Percentiles rank a stretch among this genome's conserved stretches.
Evolutionary conservation across 176 grass and related monocot genomes (phyloP).

Genomic region (Hordeum vulgare): DNA sequence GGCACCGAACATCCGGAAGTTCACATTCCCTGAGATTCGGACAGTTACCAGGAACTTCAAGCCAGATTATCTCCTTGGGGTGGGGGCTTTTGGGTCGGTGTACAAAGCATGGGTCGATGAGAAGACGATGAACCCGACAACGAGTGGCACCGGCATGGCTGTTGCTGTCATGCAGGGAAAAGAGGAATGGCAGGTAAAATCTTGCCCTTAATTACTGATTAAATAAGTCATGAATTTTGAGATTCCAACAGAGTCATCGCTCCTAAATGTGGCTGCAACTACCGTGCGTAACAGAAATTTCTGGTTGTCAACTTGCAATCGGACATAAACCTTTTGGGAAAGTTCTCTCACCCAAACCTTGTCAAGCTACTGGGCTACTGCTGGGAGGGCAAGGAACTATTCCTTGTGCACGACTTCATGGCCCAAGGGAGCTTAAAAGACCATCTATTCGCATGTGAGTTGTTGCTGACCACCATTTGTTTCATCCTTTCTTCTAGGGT

Average conservation of each 20-base stretch:
- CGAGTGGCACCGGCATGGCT: constrained; percentile 31
- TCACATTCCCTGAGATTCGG: constrained; percentile 66
- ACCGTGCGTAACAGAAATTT: constrained; percentile 10
- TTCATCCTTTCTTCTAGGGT: not conserved
- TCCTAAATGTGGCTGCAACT: not conserved
- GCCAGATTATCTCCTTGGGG: constrained; percentile 55
- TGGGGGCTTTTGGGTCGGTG: constrained; percentile 67
- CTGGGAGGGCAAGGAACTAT: constrained; percentile 57
- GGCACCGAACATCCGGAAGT: constrained; percentile 60
- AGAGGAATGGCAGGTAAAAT: constrained; percentile 84
- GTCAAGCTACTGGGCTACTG: constrained; percentile 70
- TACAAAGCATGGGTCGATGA: constrained; percentile 92
- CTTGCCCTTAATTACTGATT: not conserved
- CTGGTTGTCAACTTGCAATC: constrained; percentile 42
- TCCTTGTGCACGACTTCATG: constrained; percentile 69
- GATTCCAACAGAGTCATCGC: not conserved
- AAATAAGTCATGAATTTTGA: not conserved
- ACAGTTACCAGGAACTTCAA: constrained; percentile 65
- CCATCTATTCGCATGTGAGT: constrained; percentile 76
- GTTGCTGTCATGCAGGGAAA: constrained; percentile 77
- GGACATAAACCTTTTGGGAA: constrained; percentile 69
- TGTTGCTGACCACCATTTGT: not conserved
- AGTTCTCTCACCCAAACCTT: constrained; percentile 70
- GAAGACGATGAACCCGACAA: constrained; percentile 59
- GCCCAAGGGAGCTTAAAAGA: constrained; percentile 67